Evolutionary conservation across 2,329 filamentous ascomycete species (phyloP), one percentile per base, ranked within the genome.

Genomic region (Emericellopsis atlantica): DNA sequence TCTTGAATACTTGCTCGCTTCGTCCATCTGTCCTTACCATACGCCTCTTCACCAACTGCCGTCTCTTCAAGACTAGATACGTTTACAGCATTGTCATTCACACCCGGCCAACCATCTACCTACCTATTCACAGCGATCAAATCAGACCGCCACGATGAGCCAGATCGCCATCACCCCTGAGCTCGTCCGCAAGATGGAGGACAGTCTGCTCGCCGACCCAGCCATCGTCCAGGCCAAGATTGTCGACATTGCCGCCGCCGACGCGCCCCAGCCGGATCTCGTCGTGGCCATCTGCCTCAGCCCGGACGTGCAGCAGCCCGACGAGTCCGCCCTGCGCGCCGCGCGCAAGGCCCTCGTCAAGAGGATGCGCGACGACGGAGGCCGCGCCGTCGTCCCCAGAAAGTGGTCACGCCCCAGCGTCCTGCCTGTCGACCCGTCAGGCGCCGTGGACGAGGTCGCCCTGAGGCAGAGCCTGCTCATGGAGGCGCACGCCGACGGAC

Each of bases 151-250:
- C 32, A 21, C 3, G 32, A 35, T 35, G 32, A 21, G 32, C 32
- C 26, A 29, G 26, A 15, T 35, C 32, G n/a, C n/a, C 32, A 35
- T 35, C 32, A 35, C 32, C 32, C 32, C 32, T 9, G 40, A 41
- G n/a, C 12, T 42, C 40, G 10, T 37, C 7, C 15, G 14, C 14
- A 23, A 34, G 7, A 42, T 42, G 22, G 41, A 43, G 32, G 21
- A 33, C 14, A 14, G 14, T 23, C 41, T 43, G n/a, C 36, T 34
- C 15, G 26, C 18, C 21, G 37, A 43, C 37, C 16, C 21, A 34
- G 26, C 37, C 41, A 36, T 43, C 22, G 24, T 35, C 8, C 41
- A 43, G 26, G 41, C 32, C 31, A 39, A 32, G 36, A 40, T 43
- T 23, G 31, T 43, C 36, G 37, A 43, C 41, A 15, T 43, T 31